Evolutionary conservation across 2,329 filamentous ascomycete genomes (phyloP), one percentile per base, ranked within the genome.

Genomic region (Pseudogymnoascus sp.): DNA sequence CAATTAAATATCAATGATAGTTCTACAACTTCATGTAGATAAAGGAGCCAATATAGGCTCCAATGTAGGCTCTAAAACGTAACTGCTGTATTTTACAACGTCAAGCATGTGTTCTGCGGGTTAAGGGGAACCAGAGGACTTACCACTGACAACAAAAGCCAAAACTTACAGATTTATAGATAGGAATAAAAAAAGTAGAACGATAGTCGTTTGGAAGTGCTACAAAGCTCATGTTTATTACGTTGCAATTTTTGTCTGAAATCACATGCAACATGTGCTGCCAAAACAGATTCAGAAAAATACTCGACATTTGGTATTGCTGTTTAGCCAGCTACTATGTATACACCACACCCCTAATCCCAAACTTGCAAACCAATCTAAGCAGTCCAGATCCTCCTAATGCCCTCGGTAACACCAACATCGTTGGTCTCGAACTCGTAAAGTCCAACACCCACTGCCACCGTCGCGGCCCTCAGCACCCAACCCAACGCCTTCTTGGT

Each of bases 391-490:
- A 97, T 79, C 72, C 89, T 84, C 82, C 89, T 91, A 67, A 97
- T 81, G 32, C 87, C 88, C 81, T 96, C 93, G 7, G 91, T 96
- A 63, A 99, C 75, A 67, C 94, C 94, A 59, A 99, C 91, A 68
- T 99, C 94, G 72, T 97, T 97, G 32, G 94, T 99, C 86, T 99
- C 94, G 70, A 97, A 97, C 76, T 97, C 93, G 78, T 99, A 99
- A 71, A 97, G 81, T 62, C 92, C 92, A 66, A 96, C 81, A 58
- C 89, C 91, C 65, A 92, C 90, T 59, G 90, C 78, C 62, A 93
- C 79, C 9, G 95, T 97, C 63, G 84, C 86, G 50, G 81, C 77
- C 71, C 92, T 91, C 65, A 97, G 83, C 37, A 81, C 78, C 91
- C 91, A 97, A 74, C 82, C 84, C 73, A 86, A 80, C n/a, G 79